Evolutionary conservation across 306 rosid species (phyloP).

Genomic region (Carpinus fangiana): DNA sequence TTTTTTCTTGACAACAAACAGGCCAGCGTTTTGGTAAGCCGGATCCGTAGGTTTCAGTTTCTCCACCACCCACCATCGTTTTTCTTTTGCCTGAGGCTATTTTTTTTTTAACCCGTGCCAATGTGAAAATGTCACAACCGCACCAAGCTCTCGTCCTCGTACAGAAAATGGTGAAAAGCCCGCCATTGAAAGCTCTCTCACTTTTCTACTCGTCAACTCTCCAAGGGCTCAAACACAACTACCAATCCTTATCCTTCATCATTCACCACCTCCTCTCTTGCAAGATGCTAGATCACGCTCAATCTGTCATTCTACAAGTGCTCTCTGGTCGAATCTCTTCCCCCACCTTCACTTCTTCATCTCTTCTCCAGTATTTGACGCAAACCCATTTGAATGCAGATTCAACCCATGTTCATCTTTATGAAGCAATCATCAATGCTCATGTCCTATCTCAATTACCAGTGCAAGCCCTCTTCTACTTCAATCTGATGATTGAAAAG

Average conservation of each 20-base stretch:
- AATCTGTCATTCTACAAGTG: constrained; percentile 47
- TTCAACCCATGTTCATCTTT: constrained; percentile 22
- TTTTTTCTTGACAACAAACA: too few species aligned
- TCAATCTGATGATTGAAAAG: constrained; percentile 47
- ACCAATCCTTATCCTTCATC: constrained; percentile 46
- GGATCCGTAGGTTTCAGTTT: too few species aligned
- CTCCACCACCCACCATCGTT: too few species aligned
- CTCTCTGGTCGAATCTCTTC: constrained; percentile 53
- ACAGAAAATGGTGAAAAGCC: constrained; percentile 44
- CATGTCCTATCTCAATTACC: constrained; percentile 49
- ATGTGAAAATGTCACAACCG: constrained; percentile 38
- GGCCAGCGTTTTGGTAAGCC: too few species aligned
- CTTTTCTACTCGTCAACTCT: constrained; percentile 42
- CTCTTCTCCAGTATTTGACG: constrained; percentile 46
- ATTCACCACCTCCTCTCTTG: constrained; percentile 49
- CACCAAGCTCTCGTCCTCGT: constrained; percentile 47
- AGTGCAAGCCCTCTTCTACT: constrained; percentile 48
- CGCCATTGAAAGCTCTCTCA: constrained; percentile 39
- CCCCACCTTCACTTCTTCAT: constrained; percentile 38
- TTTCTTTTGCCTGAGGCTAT: too few species aligned
- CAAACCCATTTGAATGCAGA: constrained; percentile 29
- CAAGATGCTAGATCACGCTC: constrained; percentile 43
- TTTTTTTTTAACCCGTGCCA: too few species aligned
- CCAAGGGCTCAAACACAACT: constrained; percentile 28
- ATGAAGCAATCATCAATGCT: constrained; percentile 55